Evolutionary conservation across 768 basidiomycete genomes (phyloP), one percentile per base, ranked within the genome.

Genomic region (Sporobolomyces roseus): DNA sequence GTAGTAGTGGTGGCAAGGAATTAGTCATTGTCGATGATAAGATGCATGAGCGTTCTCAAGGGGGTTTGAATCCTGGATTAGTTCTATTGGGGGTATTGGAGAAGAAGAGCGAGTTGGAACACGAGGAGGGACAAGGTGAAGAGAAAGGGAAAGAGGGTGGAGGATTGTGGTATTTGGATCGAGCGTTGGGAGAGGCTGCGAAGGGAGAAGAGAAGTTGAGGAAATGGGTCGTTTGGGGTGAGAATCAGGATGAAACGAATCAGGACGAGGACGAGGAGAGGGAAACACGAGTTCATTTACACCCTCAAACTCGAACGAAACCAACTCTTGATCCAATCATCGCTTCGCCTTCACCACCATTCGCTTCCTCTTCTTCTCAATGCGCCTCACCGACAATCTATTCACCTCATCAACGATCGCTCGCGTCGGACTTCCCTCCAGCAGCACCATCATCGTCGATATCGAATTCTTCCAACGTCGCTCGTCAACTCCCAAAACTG

Each of bases 181-280:
- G 38, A 35, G 36, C n/a, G 19, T 25, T 58, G 36, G 36, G 29
- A 19, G 49, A 53, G 5, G 62, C 55, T 17, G 36, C 54, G n/a
- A 36, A 51, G 17, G 16, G 12, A 1, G 49, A 59, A 30, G 35
- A 56, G 16, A 19, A 49, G 25, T 29, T 45, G 49, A 12, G 50
- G 21, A 19, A 25, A 16, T 65, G 64, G 64, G 38, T 65, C 38
- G 64, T 65, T 9, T 25, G 23, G 21, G 64, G 64, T 36, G 64
- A 65, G 21, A 30, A 27, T n/a, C 49, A 59, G 13, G 49, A 52
- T 27, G 64, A 65, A 55, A 10, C 21, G 50, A 29, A n/a, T n/a
- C n/a, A n/a, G n/a, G n/a, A n/a, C n/a, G n/a, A n/a, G n/a, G n/a
- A n/a, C n/a, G n/a, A n/a, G n/a, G n/a, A n/a, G n/a, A n/a, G n/a